Conservation (phyloP, 768 basidiomycete species). For the Coprinopsis sp. region DNA sequence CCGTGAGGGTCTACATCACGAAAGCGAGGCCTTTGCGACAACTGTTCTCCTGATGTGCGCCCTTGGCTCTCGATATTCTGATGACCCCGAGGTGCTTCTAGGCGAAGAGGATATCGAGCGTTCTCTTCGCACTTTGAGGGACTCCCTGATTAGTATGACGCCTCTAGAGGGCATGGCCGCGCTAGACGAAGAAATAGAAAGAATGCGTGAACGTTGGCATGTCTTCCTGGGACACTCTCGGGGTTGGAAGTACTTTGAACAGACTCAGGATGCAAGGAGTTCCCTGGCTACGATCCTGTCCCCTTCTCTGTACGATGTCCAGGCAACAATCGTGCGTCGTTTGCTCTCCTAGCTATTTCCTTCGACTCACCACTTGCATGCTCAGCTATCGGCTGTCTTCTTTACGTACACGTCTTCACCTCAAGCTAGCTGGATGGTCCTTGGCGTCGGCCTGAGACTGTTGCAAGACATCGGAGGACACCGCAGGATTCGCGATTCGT, state of each 20-base stretch:
- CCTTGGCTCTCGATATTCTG: conserved; percentile 51
- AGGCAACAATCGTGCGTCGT: conserved; percentile 72
- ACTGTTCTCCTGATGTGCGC: conserved; percentile 64
- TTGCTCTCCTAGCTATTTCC: conserved; percentile 19
- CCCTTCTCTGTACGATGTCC: no score
- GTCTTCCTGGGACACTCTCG: no score
- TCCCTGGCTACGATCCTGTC: conserved; percentile 53
- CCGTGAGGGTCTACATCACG: conserved; percentile 45
- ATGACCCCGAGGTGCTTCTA: conserved; percentile 61
- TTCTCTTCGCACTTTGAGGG: no score
- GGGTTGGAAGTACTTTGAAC: conserved; percentile 65
- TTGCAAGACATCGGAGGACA: conserved; percentile 78
- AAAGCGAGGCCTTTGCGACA: conserved; percentile 45
- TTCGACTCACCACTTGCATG: neutral
- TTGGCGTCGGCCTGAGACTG: conserved; percentile 62
- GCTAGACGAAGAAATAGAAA: no score
- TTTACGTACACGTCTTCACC: conserved; percentile 48
- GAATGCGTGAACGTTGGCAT: no score
- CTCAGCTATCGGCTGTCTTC: conserved; percentile 4
- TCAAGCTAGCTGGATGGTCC: conserved; percentile 57
- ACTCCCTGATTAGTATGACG: no score
- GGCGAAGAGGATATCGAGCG: no score
- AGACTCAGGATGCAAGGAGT: conserved; percentile 56
- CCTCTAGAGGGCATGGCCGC: conserved; percentile 40
- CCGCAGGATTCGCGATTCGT: conserved; percentile 29